Evolutionary conservation across 768 basidiomycete species (phyloP), one percentile per base, ranked within the genome.

Genomic region (Tylopilus sp.): DNA sequence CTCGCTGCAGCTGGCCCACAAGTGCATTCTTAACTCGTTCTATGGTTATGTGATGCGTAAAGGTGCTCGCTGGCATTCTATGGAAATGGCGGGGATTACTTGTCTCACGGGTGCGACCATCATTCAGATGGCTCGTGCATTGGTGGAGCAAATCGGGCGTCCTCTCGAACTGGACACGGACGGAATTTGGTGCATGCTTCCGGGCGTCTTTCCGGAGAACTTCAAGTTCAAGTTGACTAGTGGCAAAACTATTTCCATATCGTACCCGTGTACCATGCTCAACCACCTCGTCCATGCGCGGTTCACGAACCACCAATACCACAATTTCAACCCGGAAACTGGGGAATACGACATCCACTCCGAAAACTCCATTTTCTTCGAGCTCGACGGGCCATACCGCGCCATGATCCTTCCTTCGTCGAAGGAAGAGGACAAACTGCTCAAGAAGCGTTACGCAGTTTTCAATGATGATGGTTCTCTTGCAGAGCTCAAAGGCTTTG

Each of bases 41-140:
- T 99, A 99, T 67, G 97, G 97, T 31, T 99, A 99, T 63, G 96
- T 99, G 68, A 98, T 98, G 97, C 85, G 97, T 36, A 98, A 99
- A 68, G 97, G 97, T 48, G 97, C 97, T 17, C 78, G 97, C 28
- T 99, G 97, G 97, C 95, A 98, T 70, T 98, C 96, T 26, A 98
- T 99, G 97, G 97, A 99, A 76, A 99, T 99, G 97, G 97, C 97
- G 1, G 97, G 97, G 8, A 98, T 99, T 57, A 98, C 97, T 12
- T 99, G 97, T 73, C 76, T 98, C 48, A 98, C 97, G 0, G 97
- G 97, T 36, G 94, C 97, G 19, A 91, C 84, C 7, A 98, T 99
- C 74, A 98, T 99, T 61, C 96, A 99, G 69, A 95, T 99, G 92
- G 96, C 97, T 14, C 84, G 97, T 33, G 87, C 94, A 53, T 80